A percentile compares a stretch with the other conserved stretches of the same genome.
phyloP scores from a whole-genome alignment of 2,329 filamentous ascomycete species.

The Aspergillus japonicus region DNA sequence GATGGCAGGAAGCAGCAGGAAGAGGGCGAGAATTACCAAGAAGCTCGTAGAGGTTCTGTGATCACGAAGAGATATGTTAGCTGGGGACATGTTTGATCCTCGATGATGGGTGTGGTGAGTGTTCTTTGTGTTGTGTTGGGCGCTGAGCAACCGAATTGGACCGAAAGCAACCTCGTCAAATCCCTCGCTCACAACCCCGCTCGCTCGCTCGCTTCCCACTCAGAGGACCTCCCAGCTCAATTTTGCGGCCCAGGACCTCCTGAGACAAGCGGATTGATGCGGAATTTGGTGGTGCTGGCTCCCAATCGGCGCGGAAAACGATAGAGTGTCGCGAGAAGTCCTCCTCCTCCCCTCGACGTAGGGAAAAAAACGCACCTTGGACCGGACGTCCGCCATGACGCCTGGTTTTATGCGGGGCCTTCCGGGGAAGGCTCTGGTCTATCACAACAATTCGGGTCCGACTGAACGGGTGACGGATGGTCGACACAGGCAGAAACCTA shows the following conservation, averaged over 20 bases:
- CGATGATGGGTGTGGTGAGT: neutral
- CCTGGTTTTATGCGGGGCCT: slow-evolving; percentile 48
- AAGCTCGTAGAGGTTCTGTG: slow-evolving; percentile 94
- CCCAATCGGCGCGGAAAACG: neutral
- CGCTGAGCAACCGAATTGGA: neutral
- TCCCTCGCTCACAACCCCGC: slow-evolving; percentile 6
- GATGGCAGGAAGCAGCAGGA: slow-evolving; percentile 8
- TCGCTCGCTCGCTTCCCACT: neutral
- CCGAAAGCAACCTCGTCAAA: neutral
- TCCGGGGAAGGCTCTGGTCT: slow-evolving; percentile 51
- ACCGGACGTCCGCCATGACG: slow-evolving; percentile 55
- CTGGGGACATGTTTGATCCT: slow-evolving; percentile 10
- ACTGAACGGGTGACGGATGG: slow-evolving; percentile 22
- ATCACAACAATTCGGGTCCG: slow-evolving; percentile 47
- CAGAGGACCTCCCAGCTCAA: neutral
- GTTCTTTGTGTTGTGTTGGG: neutral
- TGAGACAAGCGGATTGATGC: neutral
- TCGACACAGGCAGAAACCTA: slow-evolving; percentile 39
- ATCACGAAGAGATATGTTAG: slow-evolving; percentile 36
- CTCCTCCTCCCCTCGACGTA: neutral
- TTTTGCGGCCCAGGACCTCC: neutral
- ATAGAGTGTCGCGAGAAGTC: neutral
- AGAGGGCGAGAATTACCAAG: slow-evolving; percentile 68
- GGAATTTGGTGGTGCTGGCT: neutral
- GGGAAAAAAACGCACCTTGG: slow-evolving; percentile 45